Evolutionary conservation across 108 stramenopile genomes (phyloP), one percentile per base, ranked within the genome.

Genomic region (Pseudonitzschia delicatissima): DNA sequence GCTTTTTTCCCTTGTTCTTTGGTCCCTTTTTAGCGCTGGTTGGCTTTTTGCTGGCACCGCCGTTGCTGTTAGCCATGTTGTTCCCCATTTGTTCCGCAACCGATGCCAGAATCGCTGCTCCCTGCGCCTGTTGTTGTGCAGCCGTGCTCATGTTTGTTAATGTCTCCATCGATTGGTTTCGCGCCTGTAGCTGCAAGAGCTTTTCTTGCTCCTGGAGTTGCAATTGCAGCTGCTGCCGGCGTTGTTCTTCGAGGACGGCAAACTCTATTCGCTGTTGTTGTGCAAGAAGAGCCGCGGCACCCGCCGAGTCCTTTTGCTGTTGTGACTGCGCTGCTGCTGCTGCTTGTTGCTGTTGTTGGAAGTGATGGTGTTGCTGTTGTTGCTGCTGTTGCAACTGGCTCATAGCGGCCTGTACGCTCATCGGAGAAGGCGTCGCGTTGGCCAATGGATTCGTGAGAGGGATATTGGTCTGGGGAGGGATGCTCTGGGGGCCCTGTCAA

Each of bases 401-500:
- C 64, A 57, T 66, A 8, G 65, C 72, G 55, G 76, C 64, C 45
- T 73, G 72, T 37, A 33, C 51, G 12, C 52, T 64, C 31, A 73
- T 66, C 17, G 53, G 11, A 31, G 53, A 23, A 17, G 5, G 29
- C 4, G 64, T 64, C 29, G 61, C 45, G n/a, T 57, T 51, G 20
- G 58, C 71, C 9, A 77, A 68, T 15, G 28, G 78, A 25, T 72
- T 57, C n/a, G 71, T 68, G 25, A 62, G 71, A 20, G 53, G 58
- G 25, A 80, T 39, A 32, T 66, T 29, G 26, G 74, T 50, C 75
- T 85, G 71, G 63, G 80, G 78, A 67, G 76, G 69, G 58, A 72
- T 45, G 57, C 75, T 75, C 44, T 71, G 69, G 45, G 77, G 83
- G n/a, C 45, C 77, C 68, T 25, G 31, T 59, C 48, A 66, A 65